Evolutionary conservation across 1,139 yeast genomes (phyloP).

Genomic region (Scheffersomyces parashehatae): DNA sequence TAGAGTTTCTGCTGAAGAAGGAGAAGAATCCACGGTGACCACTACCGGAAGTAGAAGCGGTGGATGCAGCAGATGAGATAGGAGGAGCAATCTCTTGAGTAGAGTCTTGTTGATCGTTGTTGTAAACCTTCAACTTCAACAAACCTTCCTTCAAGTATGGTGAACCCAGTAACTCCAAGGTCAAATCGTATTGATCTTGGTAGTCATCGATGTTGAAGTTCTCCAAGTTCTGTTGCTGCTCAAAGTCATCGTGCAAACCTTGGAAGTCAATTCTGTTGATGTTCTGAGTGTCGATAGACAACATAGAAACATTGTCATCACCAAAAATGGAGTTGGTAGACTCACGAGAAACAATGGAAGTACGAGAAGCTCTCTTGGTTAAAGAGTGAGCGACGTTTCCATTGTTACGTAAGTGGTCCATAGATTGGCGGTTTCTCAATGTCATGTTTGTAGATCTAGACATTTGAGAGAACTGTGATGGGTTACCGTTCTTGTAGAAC

Average conservation of each 20-base stretch:
- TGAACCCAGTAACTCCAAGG: slow-evolving; percentile 66
- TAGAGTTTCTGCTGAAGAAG: slow-evolving; percentile 19
- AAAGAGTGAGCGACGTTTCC: slow-evolving; percentile 9
- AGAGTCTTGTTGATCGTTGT: slow-evolving; percentile 43
- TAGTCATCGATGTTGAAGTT: slow-evolving; percentile 43
- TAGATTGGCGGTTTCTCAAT: slow-evolving; percentile 5
- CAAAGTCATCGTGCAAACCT: slow-evolving; percentile 13
- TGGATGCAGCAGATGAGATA: slow-evolving; percentile 25
- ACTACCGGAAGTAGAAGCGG: slow-evolving; percentile 15
- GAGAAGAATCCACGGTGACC: slow-evolving; percentile 24
- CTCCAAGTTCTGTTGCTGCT: slow-evolving; percentile 25
- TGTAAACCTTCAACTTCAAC: slow-evolving; percentile 49
- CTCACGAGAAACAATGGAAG: slow-evolving; percentile 36
- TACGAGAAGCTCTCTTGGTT: slow-evolving; percentile 36
- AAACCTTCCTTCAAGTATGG: slow-evolving; percentile 83
- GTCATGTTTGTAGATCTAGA: slow-evolving; percentile 14
- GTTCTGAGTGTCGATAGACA: slow-evolving; percentile 37
- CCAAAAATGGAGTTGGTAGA: slow-evolving; percentile 15
- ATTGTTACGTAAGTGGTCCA: slow-evolving; percentile 10
- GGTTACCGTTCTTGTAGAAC: slow-evolving; percentile 25
- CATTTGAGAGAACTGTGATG: slow-evolving; percentile 22
- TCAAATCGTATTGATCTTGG: slow-evolving; percentile 57
- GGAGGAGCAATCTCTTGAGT: slow-evolving; percentile 15
- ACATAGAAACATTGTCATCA: slow-evolving; percentile 36
- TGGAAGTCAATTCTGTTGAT: slow-evolving; percentile 18